phyloP scores from a whole-genome alignment of 1,284 basidiomycete species.

The Spongiforma sp. region DNA sequence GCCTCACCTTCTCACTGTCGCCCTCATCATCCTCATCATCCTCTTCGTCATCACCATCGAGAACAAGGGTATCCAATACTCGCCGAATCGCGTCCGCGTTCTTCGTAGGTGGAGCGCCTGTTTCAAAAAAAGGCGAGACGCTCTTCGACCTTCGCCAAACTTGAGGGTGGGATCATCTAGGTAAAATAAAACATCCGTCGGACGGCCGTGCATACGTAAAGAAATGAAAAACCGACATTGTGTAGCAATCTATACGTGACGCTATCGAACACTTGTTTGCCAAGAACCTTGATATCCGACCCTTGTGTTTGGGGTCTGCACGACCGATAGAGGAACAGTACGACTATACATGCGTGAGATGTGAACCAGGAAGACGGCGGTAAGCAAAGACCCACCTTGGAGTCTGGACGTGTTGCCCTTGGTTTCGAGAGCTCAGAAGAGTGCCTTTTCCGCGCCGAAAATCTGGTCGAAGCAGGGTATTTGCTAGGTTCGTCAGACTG shows the following conservation, averaged over 20 bases:
- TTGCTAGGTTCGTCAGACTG: constrained; percentile 95
- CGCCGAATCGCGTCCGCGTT: constrained; percentile 90
- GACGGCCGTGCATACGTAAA: neutral
- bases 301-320: constrained; percentile 96
- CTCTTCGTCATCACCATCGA: constrained; percentile 76
- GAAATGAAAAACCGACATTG: constrained; percentile 36
- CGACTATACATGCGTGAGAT: constrained; percentile 56
- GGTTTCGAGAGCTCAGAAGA: too few species aligned
- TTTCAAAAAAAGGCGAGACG: constrained; percentile 95
- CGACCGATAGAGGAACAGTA: constrained; percentile 98
- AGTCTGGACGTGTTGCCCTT: constrained; percentile 96
- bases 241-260: constrained; percentile 96
- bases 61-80: constrained; percentile 80
- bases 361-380: too few species aligned
- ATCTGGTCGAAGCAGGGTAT: constrained; percentile 98
- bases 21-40: constrained; percentile 51
- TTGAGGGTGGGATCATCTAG: constrained; percentile 89
- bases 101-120: constrained; percentile 82
- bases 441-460: constrained; percentile 97
- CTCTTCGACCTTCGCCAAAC: constrained; percentile 98
- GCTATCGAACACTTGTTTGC: constrained; percentile 99
- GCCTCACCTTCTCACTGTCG: too few species aligned
- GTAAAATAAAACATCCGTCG: neutral
- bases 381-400: constrained; percentile 89
- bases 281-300: constrained; percentile 96